These are phyloP conservation scores for Pleurotus sapidus DNA, from an alignment of 768 basidiomycete genomes.

Conservation along the genomic window DNA sequence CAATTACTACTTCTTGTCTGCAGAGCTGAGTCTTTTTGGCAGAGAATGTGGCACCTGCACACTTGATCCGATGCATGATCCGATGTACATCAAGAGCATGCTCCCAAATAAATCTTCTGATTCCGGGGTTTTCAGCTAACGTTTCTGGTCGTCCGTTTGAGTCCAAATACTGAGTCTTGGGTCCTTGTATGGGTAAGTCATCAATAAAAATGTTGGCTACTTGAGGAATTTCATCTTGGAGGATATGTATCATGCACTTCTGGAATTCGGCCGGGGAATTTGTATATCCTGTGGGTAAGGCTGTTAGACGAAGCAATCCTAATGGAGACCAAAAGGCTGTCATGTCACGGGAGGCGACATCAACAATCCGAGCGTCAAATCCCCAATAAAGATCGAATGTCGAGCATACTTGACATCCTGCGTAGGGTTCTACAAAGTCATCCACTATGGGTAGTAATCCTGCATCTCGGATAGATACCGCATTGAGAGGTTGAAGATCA, in stretches of 20 bases:
- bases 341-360: slow-evolving; percentile 6
- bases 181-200: slow-evolving; percentile 22
- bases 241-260: too few species aligned
- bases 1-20: slow-evolving; percentile 8
- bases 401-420: background rate
- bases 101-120: slow-evolving; percentile 37
- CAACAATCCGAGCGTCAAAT: slow-evolving; percentile 7
- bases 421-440: slow-evolving; percentile 5
- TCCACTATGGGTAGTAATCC: slow-evolving; percentile 5
- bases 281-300: slow-evolving; percentile 9
- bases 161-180: slow-evolving; percentile 24
- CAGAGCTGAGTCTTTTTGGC: slow-evolving; percentile 27
- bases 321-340: background rate
- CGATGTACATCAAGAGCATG: slow-evolving; percentile 28
- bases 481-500: slow-evolving; percentile 9
- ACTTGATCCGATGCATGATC: slow-evolving; percentile 25
- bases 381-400: slow-evolving; percentile 3
- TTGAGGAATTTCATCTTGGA: too few species aligned
- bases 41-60: slow-evolving; percentile 29
- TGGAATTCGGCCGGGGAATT: too few species aligned
- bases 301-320: slow-evolving; percentile 7
- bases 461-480: slow-evolving; percentile 9
- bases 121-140: slow-evolving; percentile 21
- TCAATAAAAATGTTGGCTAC: background rate
- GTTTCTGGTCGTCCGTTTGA: slow-evolving; percentile 16